phyloP scores from a whole-genome alignment of 1,284 basidiomycete species.

The Veloboletus limbatus region DNA sequence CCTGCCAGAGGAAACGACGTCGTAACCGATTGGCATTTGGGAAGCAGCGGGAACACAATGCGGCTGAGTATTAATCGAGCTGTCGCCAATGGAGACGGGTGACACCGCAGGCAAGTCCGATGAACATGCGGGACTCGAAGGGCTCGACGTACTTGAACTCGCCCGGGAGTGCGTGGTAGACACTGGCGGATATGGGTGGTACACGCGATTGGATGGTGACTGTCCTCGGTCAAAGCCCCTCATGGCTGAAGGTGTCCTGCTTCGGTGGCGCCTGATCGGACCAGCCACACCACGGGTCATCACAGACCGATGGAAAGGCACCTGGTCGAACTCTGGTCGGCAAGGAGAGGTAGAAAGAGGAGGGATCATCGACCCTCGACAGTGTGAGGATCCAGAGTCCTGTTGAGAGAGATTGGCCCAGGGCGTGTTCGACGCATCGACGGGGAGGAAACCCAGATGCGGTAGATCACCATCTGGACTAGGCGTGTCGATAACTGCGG shows the following conservation, averaged over 20 bases:
- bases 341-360: slow-evolving; percentile 67
- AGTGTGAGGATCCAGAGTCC: slow-evolving; percentile 37
- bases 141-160: slow-evolving; percentile 31
- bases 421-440: slow-evolving; percentile 25
- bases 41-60: slow-evolving; percentile 24
- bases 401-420: slow-evolving; percentile 28
- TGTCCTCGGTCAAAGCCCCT: slow-evolving; percentile 36
- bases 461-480: slow-evolving; percentile 23
- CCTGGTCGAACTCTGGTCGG: slow-evolving; percentile 57
- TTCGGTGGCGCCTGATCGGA: slow-evolving; percentile 64
- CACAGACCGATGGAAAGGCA: slow-evolving; percentile 23
- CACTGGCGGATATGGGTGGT: slow-evolving; percentile 28
- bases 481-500: slow-evolving; percentile 16
- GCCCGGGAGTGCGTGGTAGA: slow-evolving; percentile 28
- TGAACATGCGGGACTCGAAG: slow-evolving; percentile 28
- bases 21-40: slow-evolving; percentile 25
- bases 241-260: slow-evolving; percentile 66
- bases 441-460: slow-evolving; percentile 24
- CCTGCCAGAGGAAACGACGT: slow-evolving; percentile 22
- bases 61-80: slow-evolving; percentile 11
- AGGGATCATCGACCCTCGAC: slow-evolving; percentile 38
- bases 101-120: slow-evolving; percentile 30
- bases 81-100: slow-evolving; percentile 19
- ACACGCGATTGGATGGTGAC: slow-evolving; percentile 28
- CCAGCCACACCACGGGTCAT: slow-evolving; percentile 40